A percentile compares a stretch with the other conserved stretches of the same genome.
Evolutionary conservation across 345 rosid species (phyloP).

Genomic region (Eucalyptus cladocalyx): DNA sequence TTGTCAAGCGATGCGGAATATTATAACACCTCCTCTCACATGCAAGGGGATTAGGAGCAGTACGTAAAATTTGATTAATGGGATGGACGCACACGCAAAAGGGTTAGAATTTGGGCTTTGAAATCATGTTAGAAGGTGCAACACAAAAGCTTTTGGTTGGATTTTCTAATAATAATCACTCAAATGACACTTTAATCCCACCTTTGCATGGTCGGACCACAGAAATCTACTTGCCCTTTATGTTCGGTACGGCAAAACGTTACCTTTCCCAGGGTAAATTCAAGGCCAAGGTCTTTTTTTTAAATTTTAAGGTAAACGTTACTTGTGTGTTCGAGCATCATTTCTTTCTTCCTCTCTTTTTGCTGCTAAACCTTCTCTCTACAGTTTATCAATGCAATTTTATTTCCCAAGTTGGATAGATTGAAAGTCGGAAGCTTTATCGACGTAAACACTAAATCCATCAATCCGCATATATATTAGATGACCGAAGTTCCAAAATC

Average conservation of each 20-base stretch:
- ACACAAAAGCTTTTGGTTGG: not conserved
- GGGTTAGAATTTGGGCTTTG: not conserved
- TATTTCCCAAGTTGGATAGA: not conserved
- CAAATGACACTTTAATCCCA: not conserved
- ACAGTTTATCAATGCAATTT: not conserved
- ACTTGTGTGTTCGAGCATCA: not conserved
- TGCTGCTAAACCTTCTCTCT: not conserved
- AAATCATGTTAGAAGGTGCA: not conserved
- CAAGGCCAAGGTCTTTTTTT: not conserved
- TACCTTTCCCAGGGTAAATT: not conserved
- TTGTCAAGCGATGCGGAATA: not conserved
- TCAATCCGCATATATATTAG: not conserved
- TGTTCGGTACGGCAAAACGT: not conserved
- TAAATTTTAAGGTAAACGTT: too few species aligned
- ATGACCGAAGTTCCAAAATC: not conserved
- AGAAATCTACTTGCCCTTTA: not conserved
- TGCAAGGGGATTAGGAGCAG: not conserved
- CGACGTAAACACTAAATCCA: not conserved
- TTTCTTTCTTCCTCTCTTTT: not conserved
- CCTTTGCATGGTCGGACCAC: not conserved
- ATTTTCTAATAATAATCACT: not conserved
- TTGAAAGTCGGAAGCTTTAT: not conserved
- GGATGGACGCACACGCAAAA: accelerated
- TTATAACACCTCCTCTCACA: not conserved
- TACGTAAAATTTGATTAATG: not conserved